phyloP scores from a whole-genome alignment of 495 filamentous ascomycete genomes.

The Aspergillus incahuasiensis region DNA sequence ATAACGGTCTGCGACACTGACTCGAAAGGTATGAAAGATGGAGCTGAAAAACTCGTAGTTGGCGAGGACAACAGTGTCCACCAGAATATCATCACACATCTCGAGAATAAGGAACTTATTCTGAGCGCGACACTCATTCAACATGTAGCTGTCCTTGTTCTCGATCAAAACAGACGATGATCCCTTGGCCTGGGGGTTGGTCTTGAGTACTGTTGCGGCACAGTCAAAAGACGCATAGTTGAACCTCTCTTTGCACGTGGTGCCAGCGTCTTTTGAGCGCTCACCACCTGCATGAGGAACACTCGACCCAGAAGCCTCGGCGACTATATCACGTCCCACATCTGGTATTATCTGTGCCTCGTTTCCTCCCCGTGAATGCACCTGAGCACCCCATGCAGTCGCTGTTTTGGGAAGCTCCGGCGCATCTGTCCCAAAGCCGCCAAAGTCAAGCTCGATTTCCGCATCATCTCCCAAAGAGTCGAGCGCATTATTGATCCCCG shows the following conservation, averaged over 20 bases:
- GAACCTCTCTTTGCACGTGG: conserved; percentile 90
- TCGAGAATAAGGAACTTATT: conserved; percentile 96
- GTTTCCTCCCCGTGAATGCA: conserved; percentile 20
- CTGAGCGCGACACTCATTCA: conserved; percentile 78
- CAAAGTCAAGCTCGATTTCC: conserved; percentile 89
- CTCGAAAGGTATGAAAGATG: conserved; percentile 84
- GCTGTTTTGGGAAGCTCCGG: conserved; percentile 31
- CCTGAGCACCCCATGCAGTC: conserved; percentile 31
- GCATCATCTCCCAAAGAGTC: conserved; percentile 80
- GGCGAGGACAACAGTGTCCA: conserved; percentile 91
- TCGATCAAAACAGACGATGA: conserved; percentile 84
- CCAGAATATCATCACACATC: conserved; percentile 83
- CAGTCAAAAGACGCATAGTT: conserved; percentile 98
- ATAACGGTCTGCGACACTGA: conserved; percentile 89
- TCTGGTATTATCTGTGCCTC: conserved; percentile 7
- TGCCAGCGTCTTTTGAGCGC: conserved; percentile 86
- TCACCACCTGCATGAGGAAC: conserved; percentile 39
- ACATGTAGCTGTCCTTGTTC: conserved; percentile 98
- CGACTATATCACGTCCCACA: conserved; percentile 3
- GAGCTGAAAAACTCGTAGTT: conserved; percentile 99
- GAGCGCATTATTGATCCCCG: conserved; percentile 58
- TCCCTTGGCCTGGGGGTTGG: conserved; percentile 76
- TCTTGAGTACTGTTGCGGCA: conserved; percentile 89
- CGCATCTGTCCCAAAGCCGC: conserved; percentile 53
- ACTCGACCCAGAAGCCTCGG: conserved; percentile 26